Evolutionary conservation across 345 rosid genomes (phyloP), one percentile per base, ranked within the genome.

Genomic region (Cardamine resedifolia): DNA sequence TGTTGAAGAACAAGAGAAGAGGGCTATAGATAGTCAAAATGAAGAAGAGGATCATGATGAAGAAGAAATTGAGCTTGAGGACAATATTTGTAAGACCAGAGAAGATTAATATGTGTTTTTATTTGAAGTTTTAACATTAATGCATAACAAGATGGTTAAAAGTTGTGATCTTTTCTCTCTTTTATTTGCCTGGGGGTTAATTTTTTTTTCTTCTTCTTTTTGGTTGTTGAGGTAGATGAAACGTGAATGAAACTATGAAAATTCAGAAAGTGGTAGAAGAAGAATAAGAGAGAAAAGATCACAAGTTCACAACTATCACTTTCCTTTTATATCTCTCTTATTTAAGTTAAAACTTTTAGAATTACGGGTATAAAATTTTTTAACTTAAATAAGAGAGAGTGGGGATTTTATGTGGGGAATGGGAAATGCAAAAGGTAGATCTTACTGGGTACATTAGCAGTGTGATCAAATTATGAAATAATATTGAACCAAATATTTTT

Each of bases 1-100:
- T 39, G 87, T 77, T 19, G 86, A 79, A n/a, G 91, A 87, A 63
- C 86, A 93, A 75, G 97, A 90, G 76, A 93, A 93, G 79, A 84
- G 98, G 58, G 89, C 98, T 56, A 68, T 90, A 68, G 98, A 87
- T 58, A 86, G 82, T 72, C 86, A 86, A 11, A 83, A 73, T 57
- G 75, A 43, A 43, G 75, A 74, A 1, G 87, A 81, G 18, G 78
- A 70, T 28, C 44, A 58, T 44, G 72, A 65, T 26, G 81, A 76
- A 23, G 76, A 55, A 24, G 78, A 77, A 15, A 70, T 77, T 64
- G 80, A 77, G 47, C 74, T 77, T 21, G 77, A 80, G 47, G 83
- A 77, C 9, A 77, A 64, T 8, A 64, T 77, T 23, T 71, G 80
- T 65, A 78, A 71, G 79, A 77, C 65, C 44, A 70, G 72, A 75